Evolutionary conservation across 2,329 filamentous ascomycete species (phyloP).

Genomic region (Seiridium cupressi): DNA sequence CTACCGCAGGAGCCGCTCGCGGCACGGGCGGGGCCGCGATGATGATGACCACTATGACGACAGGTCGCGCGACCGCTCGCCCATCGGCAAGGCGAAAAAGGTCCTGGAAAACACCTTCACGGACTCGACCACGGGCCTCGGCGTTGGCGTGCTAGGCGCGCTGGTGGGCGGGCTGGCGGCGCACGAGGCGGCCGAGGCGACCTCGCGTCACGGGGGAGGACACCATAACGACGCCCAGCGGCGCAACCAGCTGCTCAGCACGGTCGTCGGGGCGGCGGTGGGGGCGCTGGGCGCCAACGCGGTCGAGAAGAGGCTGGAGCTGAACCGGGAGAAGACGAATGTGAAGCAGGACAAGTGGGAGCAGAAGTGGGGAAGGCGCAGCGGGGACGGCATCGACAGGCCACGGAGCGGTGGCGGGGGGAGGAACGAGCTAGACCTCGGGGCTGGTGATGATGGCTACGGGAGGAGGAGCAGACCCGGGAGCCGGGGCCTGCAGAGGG

Average conservation of each 20-base stretch:
- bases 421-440: background rate
- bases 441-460: conserved; percentile 6
- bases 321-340: conserved; percentile 22
- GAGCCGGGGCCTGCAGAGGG: conserved; percentile 2
- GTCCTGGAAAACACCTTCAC: conserved; percentile 47
- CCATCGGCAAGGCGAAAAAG: conserved; percentile 37
- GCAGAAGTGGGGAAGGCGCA: conserved; percentile 20
- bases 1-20: conserved; percentile 8
- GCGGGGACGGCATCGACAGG: conserved; percentile 15
- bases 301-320: conserved; percentile 28
- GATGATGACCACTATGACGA: background rate
- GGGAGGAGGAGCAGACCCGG: conserved; percentile 9
- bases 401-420: conserved; percentile 15
- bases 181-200: conserved; percentile 43
- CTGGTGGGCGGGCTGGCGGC: conserved; percentile 54
- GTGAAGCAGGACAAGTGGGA: conserved; percentile 23
- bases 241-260: conserved; percentile 40
- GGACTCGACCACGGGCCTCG: conserved; percentile 45
- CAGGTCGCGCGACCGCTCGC: conserved; percentile 21
- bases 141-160: conserved; percentile 51
- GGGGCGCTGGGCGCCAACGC: conserved; percentile 52
- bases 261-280: conserved; percentile 52
- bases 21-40: conserved; percentile 9
- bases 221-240: conserved; percentile 25
- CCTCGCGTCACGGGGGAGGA: conserved; percentile 26